Evolutionary conservation across 805 yeast genomes (phyloP).

Genomic region (Candida vartiovaarae): DNA sequence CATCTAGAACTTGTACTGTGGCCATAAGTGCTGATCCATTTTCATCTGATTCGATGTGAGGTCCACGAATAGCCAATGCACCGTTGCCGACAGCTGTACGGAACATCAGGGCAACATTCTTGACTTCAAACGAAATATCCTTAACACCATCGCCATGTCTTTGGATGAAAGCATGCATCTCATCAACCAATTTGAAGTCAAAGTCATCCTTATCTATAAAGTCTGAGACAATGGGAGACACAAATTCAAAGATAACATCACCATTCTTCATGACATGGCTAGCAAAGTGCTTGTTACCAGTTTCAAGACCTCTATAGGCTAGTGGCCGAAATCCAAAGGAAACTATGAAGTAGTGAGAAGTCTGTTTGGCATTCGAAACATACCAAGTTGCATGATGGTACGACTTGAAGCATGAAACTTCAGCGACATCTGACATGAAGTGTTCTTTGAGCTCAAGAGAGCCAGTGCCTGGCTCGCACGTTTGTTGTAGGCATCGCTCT

Average conservation of each 20-base stretch:
- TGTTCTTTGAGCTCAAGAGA: background rate
- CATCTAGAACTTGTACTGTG: slow-evolving; percentile 47
- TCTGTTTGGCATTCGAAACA: slow-evolving; percentile 64
- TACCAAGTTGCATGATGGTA: slow-evolving; percentile 67
- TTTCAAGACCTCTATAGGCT: slow-evolving; percentile 64
- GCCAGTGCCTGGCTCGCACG: no score
- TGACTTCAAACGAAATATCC: slow-evolving; percentile 65
- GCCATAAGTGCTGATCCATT: slow-evolving; percentile 50
- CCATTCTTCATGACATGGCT: slow-evolving; percentile 60
- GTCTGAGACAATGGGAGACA: slow-evolving; percentile 28
- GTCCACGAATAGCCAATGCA: slow-evolving; percentile 34
- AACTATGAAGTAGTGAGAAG: slow-evolving; percentile 46
- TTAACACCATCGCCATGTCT: slow-evolving; percentile 77
- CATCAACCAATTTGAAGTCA: slow-evolving; percentile 21
- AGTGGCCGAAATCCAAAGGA: slow-evolving; percentile 57
- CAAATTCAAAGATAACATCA: slow-evolving; percentile 40
- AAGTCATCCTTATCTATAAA: slow-evolving; percentile 13
- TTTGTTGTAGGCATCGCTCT: no score
- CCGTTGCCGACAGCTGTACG: slow-evolving; percentile 45
- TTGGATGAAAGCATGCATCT: slow-evolving; percentile 39
- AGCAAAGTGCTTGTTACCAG: slow-evolving; percentile 47
- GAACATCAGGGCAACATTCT: slow-evolving; percentile 38
- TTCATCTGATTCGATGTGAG: slow-evolving; percentile 30
- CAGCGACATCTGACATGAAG: background rate
- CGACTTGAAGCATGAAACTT: slow-evolving; percentile 22